Evolutionary conservation across 2,329 filamentous ascomycete genomes (phyloP).

Genomic region (Albifimbria verrucaria): DNA sequence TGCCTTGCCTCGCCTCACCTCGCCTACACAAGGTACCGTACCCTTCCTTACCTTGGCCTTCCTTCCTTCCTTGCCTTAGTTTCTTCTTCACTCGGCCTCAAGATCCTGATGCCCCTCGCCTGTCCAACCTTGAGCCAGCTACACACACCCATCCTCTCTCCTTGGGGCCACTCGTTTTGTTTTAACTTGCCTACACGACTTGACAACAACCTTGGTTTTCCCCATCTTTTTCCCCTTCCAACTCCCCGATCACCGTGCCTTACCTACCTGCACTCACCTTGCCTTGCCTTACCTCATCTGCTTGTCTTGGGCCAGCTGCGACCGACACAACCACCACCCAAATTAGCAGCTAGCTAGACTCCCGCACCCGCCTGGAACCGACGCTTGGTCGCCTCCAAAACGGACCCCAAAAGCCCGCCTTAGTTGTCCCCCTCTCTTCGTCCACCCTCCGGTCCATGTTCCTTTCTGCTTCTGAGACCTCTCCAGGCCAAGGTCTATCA

Average conservation of each 20-base stretch:
- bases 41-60: background rate
- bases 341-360: background rate
- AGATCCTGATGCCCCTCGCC: background rate
- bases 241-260: background rate
- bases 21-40: no score
- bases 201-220: background rate
- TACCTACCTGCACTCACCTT: no score
- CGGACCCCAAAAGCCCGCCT: background rate
- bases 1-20: no score
- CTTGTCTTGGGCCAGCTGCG: background rate
- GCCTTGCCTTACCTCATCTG: background rate
- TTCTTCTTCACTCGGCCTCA: background rate
- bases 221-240: background rate
- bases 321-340: background rate
- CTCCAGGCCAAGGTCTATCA: slow-evolving; percentile 34
- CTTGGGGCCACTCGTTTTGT: no score
- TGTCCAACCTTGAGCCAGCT: background rate
- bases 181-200: no score
- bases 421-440: slow-evolving; percentile 16
- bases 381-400: background rate
- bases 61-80: background rate
- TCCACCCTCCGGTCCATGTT: slow-evolving; percentile 16
- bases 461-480: slow-evolving; percentile 22
- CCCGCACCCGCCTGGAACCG: background rate
- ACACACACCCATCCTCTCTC: background rate